These are phyloP conservation scores for Eucalyptus dawsonii DNA, from an alignment of 345 rosid genomes.

Conservation along the genomic window DNA sequence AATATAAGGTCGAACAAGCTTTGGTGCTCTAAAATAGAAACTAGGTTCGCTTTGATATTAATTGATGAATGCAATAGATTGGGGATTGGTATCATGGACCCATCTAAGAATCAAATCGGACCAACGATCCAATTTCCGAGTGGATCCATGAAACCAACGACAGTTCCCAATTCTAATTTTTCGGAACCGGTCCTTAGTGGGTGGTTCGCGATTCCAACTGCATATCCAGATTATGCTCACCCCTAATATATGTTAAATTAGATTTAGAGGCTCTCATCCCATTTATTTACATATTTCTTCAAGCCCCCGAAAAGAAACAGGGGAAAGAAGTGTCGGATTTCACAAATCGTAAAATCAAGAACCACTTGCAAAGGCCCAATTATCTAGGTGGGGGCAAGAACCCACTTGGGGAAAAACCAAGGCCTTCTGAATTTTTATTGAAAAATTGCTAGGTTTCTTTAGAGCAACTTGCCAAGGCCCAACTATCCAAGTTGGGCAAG, in stretches of 20 bases:
- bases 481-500: neutral
- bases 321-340: neutral
- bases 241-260: neutral
- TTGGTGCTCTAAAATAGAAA: too few species aligned
- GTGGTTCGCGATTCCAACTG: too few species aligned
- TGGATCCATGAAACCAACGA: too few species aligned
- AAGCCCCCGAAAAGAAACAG: neutral
- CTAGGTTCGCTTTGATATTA: too few species aligned
- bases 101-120: rapidly evolving
- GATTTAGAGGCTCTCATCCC: neutral
- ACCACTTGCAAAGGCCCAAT: neutral
- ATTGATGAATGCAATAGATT: too few species aligned
- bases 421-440: neutral
- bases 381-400: neutral
- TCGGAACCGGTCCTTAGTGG: too few species aligned
- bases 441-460: neutral
- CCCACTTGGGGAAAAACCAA: neutral
- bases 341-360: neutral
- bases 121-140: rapidly evolving
- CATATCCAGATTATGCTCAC: too few species aligned
- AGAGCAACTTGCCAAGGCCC: neutral
- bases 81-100: too few species aligned
- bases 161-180: too few species aligned
- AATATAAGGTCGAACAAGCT: too few species aligned
- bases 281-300: neutral